A percentile compares a stretch with the other conserved stretches of the same genome.
Evolutionary conservation across 2,329 filamentous ascomycete genomes (phyloP).

Genomic region (Colletotrichum sp.): DNA sequence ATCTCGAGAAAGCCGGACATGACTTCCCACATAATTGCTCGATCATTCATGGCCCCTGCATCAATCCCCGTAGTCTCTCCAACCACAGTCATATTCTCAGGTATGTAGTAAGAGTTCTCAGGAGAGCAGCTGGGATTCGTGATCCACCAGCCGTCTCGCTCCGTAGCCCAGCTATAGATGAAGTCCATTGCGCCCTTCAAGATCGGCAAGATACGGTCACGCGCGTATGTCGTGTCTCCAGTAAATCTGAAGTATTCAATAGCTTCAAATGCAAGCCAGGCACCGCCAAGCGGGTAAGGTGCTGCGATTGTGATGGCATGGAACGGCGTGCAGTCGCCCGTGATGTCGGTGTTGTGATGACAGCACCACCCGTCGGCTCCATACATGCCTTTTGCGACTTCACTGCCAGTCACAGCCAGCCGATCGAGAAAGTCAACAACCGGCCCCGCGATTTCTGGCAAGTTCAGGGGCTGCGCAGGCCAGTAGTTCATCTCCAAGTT

Average conservation of each 20-base stretch:
- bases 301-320: slow-evolving; percentile 10
- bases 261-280: slow-evolving; percentile 2
- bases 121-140: slow-evolving; percentile 26
- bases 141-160: slow-evolving; percentile 29
- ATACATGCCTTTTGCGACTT: slow-evolving; percentile 38
- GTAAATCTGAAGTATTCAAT: slow-evolving; percentile 43
- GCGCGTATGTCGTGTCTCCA: slow-evolving; percentile 27
- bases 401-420: slow-evolving; percentile 33
- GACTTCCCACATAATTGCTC: slow-evolving; percentile 20
- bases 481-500: slow-evolving; percentile 61
- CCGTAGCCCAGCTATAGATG: slow-evolving; percentile 39
- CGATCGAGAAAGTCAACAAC: slow-evolving; percentile 42
- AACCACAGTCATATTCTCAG: slow-evolving; percentile 3
- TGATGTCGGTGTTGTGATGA: slow-evolving; percentile 43
- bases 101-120: slow-evolving; percentile 26
- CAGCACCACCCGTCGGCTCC: slow-evolving; percentile 36
- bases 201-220: slow-evolving; percentile 29
- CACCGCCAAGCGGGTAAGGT: background rate
- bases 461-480: slow-evolving; percentile 32
- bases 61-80: slow-evolving; percentile 8
- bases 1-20: slow-evolving; percentile 11
- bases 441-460: slow-evolving; percentile 38
- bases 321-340: slow-evolving; percentile 25
- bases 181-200: slow-evolving; percentile 40
- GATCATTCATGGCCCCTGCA: slow-evolving; percentile 12